Evolutionary conservation across 2,329 filamentous ascomycete genomes (phyloP).

Genomic region (Arthrobotrys sinensis): DNA sequence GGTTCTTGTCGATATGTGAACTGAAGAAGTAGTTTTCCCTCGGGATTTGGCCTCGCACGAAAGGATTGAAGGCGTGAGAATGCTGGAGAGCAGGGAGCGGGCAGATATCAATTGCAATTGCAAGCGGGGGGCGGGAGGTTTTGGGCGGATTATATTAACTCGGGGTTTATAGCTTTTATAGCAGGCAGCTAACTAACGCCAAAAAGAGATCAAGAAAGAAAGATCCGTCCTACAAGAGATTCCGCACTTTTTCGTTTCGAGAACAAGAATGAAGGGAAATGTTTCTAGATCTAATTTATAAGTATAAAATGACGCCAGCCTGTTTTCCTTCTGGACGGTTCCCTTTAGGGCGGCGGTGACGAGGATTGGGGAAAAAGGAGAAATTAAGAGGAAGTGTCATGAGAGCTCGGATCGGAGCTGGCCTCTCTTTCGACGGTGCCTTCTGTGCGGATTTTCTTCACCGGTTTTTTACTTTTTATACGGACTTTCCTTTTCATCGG

Average conservation of each 20-base stretch:
- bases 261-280: constrained; percentile 22
- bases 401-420: constrained; percentile 54
- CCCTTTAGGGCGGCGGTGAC: constrained; percentile 29
- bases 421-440: constrained; percentile 11
- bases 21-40: not conserved
- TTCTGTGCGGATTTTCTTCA: constrained; percentile 33
- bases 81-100: constrained; percentile 35
- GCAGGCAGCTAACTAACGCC: constrained; percentile 25
- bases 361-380: constrained; percentile 35
- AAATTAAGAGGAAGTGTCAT: constrained; percentile 32
- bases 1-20: constrained; percentile 9
- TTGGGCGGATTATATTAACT: constrained; percentile 43
- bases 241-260: constrained; percentile 22
- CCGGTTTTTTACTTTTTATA: constrained; percentile 50
- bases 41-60: constrained; percentile 6
- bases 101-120: constrained; percentile 36
- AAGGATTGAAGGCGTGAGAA: constrained; percentile 14
- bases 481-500: constrained; percentile 32
- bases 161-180: constrained; percentile 33
- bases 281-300: constrained; percentile 54
- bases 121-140: constrained; percentile 48
- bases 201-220: constrained; percentile 19
- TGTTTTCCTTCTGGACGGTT: constrained; percentile 18
- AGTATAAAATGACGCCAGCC: constrained; percentile 50
- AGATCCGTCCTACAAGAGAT: constrained; percentile 18